phyloP scores from a whole-genome alignment of 768 basidiomycete genomes.

The Panellus pusillus region DNA sequence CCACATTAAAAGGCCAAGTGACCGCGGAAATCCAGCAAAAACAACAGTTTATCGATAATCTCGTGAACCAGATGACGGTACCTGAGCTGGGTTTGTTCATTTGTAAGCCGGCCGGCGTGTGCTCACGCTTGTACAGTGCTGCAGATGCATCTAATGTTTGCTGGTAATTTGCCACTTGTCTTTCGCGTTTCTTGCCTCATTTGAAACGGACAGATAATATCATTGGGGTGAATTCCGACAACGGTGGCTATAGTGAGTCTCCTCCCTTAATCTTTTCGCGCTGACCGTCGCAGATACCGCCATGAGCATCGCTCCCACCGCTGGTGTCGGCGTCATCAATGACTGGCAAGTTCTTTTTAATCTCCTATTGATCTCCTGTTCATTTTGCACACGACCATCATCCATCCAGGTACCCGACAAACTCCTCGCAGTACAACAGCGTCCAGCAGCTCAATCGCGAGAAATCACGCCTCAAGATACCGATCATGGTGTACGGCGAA shows the following conservation, averaged over 20 bases:
- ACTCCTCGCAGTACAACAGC: slow-evolving; percentile 21
- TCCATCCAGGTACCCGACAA: slow-evolving; percentile 18
- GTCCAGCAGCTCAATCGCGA: slow-evolving; percentile 24
- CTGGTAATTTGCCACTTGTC: not conserved
- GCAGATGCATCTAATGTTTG: slow-evolving; percentile 22
- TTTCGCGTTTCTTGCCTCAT: not conserved
- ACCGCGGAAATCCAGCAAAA: slow-evolving; percentile 2
- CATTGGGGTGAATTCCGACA: slow-evolving; percentile 20
- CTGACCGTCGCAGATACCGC: slow-evolving; percentile 8
- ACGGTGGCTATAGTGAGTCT: slow-evolving; percentile 12
- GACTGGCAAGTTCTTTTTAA: slow-evolving; percentile 4
- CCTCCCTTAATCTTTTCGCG: not conserved
- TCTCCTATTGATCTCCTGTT: too few species aligned
- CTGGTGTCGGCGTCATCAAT: slow-evolving; percentile 19
- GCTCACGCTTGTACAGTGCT: slow-evolving; percentile 8
- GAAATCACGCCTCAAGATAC: slow-evolving; percentile 25
- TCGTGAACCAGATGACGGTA: slow-evolving; percentile 18
- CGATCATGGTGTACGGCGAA: slow-evolving; percentile 26
- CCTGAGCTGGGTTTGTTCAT: slow-evolving; percentile 15
- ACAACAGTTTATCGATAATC: slow-evolving; percentile 17
- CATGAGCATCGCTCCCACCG: slow-evolving; percentile 11
- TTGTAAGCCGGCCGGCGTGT: not conserved
- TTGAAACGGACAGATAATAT: slow-evolving; percentile 10
- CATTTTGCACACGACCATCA: too few species aligned
- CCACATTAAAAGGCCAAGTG: too few species aligned